phyloP scores from a whole-genome alignment of 2,329 filamentous ascomycete genomes.

The Colletotrichum theobromicola region DNA sequence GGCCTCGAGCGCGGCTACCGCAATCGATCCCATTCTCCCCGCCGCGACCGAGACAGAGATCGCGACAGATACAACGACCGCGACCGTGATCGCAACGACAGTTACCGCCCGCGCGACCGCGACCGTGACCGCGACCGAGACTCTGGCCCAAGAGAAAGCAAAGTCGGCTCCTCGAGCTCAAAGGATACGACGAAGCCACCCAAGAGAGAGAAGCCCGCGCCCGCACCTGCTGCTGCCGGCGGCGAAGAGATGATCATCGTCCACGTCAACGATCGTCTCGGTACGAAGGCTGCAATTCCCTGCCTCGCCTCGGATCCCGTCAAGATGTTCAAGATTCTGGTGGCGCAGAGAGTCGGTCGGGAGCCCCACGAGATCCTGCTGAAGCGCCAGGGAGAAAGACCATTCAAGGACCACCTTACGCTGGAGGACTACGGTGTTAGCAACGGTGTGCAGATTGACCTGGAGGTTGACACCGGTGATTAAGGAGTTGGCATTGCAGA shows the following conservation, averaged over 20 bases:
- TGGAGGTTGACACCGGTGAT: conserved; percentile 67
- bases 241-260: conserved; percentile 91
- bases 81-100: conserved; percentile 39
- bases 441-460: conserved; percentile 78
- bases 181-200: conserved; percentile 30
- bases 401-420: conserved; percentile 90
- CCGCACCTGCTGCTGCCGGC: conserved; percentile 33
- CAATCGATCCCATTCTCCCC: conserved; percentile 45
- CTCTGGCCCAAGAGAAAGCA: conserved; percentile 27
- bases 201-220: conserved; percentile 35
- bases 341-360: conserved; percentile 86
- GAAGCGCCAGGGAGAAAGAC: conserved; percentile 88
- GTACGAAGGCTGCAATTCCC: conserved; percentile 93
- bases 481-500: conserved; percentile 34
- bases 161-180: conserved; percentile 29
- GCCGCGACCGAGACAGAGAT: conserved; percentile 28
- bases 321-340: conserved; percentile 87
- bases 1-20: conserved; percentile 58
- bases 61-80: conserved; percentile 30
- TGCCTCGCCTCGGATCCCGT: conserved; percentile 86
- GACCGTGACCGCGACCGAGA: conserved; percentile 27
- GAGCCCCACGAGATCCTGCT: conserved; percentile 91
- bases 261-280: conserved; percentile 91
- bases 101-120: conserved; percentile 34
- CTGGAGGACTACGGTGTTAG: conserved; percentile 93